Base-by-base conservation (phyloP, 1,284 basidiomycete species). In the Athelia psychrophila region DNA sequence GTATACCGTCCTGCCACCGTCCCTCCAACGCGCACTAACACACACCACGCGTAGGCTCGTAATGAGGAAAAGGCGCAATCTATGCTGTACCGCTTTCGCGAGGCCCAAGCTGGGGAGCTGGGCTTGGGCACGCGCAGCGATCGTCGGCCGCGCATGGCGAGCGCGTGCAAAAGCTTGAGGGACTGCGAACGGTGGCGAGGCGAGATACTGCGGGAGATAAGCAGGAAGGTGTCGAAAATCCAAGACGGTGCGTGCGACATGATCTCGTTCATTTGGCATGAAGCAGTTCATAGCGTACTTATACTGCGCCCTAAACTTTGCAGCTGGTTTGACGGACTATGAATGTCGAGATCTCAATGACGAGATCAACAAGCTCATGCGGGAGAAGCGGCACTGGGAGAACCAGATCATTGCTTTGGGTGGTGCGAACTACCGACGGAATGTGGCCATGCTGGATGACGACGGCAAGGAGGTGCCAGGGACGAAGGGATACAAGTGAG, bases 11-110 rank as follows among this genome's bases (percentile, higher is more conserved):
- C 27, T 30, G 6, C 5, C 5, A 30, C 27, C 27, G 27, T 30
- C 27, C 27, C 27, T 6, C 6, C 38, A 42, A 42, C 8, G 6
- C 38, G 6, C 9, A 42, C 20, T 22, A n/a, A 42, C n/a, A 22
- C n/a, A 22, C 38, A 42, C n/a, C 38, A 42, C 20, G 27, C 27
- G 27, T 63, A 93, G 94, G 93, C 94, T 60, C 90, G 94, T 72
- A 97, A 97, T 88, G 90, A 94, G 70, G 95, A 97, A 72, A 98
- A 97, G 70, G 92, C 94, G 1, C 94, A 96, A 72, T 97, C 95
- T 47, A 98, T 98, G 95, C 84, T 99, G 49, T 98, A 97, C 72
- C 94, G 96, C 58, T 99, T 99, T 73, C 90, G 96, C 54, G 95
- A 98, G 72, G 92, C 93, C 49, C 96, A 99, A 71, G 94, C 93